phyloP scores from a whole-genome alignment of 441 rosid species.

The Gossypium aridum region DNA sequence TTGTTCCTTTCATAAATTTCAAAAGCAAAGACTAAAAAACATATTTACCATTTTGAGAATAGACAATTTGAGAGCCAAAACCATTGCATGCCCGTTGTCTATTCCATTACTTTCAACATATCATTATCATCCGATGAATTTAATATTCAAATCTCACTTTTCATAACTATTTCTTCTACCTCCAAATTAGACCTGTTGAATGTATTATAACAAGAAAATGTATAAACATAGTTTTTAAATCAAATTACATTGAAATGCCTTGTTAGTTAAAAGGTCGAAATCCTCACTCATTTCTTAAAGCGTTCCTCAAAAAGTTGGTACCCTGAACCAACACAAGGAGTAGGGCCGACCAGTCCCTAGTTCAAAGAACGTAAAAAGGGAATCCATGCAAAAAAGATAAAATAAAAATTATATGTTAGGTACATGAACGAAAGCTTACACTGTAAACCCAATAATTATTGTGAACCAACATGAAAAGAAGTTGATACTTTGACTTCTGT shows the following conservation, averaged over 20 bases:
- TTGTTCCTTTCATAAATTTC: no score
- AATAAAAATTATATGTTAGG: not conserved
- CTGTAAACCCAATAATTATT: not conserved
- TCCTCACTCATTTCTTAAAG: not conserved
- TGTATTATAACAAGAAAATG: not conserved
- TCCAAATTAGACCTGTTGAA: no score
- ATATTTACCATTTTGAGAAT: no score
- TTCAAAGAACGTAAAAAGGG: constrained; percentile 11
- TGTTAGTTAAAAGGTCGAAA: not conserved
- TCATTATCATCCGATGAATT: no score
- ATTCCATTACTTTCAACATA: no score
- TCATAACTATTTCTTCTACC: no score
- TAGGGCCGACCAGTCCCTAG: not conserved
- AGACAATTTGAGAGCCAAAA: no score
- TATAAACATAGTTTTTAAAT: not conserved
- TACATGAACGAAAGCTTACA: not conserved
- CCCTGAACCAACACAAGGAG: not conserved
- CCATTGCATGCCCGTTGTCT: no score
- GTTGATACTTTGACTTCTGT: not conserved
- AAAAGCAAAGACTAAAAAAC: no score
- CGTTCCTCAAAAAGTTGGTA: not conserved
- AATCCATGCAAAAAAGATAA: not conserved
- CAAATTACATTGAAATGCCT: not conserved
- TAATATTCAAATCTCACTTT: no score
- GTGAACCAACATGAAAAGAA: not conserved